A percentile compares a stretch with the other conserved stretches of the same genome.
Evolutionary conservation across 78 protist species (phyloP).

Genomic region (Chrysochromulina tobinii): DNA sequence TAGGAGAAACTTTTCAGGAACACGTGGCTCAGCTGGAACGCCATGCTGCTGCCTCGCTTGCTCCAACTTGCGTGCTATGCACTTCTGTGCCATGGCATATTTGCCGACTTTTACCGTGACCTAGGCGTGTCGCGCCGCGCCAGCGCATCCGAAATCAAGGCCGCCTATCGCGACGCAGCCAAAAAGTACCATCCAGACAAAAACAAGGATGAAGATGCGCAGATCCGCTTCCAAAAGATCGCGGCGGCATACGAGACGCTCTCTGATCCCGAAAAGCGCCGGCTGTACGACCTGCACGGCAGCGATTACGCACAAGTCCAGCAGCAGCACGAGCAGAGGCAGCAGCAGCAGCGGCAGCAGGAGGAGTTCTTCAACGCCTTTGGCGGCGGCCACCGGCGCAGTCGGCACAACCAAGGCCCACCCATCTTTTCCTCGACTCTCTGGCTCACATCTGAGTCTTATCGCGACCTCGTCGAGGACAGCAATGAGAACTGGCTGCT

Average conservation of each 20-base stretch:
- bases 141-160: neutral
- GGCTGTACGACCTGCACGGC: conserved; percentile 37
- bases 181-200: conserved; percentile 44
- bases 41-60: no score
- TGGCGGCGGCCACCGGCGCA: neutral
- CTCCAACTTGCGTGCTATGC: no score
- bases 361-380: no score
- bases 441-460: neutral
- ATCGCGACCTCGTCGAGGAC: neutral
- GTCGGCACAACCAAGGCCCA: neutral
- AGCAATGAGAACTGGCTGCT: neutral
- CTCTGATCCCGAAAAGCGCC: conserved; percentile 23
- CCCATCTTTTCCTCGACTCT: neutral
- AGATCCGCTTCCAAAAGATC: neutral
- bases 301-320: neutral
- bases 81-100: no score
- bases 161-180: conserved; percentile 25
- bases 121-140: conserved; percentile 32
- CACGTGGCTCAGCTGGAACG: no score
- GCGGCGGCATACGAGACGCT: conserved; percentile 47
- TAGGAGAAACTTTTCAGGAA: no score
- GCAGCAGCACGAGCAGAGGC: neutral
- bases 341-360: neutral
- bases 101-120: neutral
- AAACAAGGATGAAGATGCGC: neutral